These are phyloP conservation scores for Syzygium syzygioides DNA, from an alignment of 441 rosid genomes.

Conservation along the genomic window DNA sequence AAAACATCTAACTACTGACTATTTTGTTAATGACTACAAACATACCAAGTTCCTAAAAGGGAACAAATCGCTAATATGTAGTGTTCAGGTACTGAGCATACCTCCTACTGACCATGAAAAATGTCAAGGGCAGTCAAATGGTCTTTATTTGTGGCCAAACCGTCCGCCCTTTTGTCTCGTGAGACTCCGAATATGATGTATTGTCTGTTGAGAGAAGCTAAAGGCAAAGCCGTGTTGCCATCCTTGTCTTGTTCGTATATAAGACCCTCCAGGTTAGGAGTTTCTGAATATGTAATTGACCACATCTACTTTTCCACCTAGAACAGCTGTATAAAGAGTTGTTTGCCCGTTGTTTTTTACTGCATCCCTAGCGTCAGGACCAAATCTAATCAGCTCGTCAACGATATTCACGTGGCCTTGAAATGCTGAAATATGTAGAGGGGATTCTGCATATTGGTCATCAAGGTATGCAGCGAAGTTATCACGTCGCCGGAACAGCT, in stretches of 20 bases:
- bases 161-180: fast-evolving
- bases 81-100: fast-evolving
- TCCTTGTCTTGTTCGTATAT: not conserved
- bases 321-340: not conserved
- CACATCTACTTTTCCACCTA: not conserved
- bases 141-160: not conserved
- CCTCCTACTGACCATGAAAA: not conserved
- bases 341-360: not conserved
- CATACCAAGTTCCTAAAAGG: not conserved
- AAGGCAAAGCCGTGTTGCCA: not conserved
- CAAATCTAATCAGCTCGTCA: not conserved
- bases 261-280: not conserved
- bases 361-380: not conserved
- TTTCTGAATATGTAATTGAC: not conserved
- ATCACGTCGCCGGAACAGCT: constrained; percentile 3
- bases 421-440: constrained; percentile 28
- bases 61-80: not conserved
- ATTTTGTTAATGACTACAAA: fast-evolving
- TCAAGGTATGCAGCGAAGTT: constrained; percentile 13
- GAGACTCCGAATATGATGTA: fast-evolving
- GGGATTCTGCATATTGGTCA: constrained; percentile 18
- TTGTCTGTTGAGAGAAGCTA: not conserved
- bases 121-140: not conserved
- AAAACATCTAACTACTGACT: too few relatives aligned
- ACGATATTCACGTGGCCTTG: not conserved